Base-by-base conservation (phyloP, 495 filamentous ascomycete genomes). In the Penicillium tannophilum region DNA sequence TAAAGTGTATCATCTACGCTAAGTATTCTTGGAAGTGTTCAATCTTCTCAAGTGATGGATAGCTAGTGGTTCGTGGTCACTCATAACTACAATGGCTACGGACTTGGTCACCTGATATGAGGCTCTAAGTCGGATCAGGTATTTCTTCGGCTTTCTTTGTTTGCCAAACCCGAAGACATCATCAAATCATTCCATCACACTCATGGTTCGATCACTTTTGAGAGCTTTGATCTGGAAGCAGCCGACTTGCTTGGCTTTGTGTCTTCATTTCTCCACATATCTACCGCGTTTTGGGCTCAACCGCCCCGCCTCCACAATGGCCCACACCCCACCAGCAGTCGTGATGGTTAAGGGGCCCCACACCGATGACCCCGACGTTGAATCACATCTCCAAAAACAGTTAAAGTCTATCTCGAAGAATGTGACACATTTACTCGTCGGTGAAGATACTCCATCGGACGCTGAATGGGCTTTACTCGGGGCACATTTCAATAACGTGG, bases 401-500 rank as follows among this genome's bases (percentile, higher is more conserved):
- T 54, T 72, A 11, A 16, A 61, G 26, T 44, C 33, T 2, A 62
- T 72, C 23, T 63, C 69, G 3, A 46, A 28, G 19, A 56, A 62
- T 33, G 53, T 49, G 1, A 35, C 42, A 0, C 45, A 47, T 12
- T 61, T 73, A 1, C 28, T 26, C 2, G 60, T 73, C 9, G 54
- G 60, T 7, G 48, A 63, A 17, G 59, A 67, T 28, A 63, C 62
- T 0, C 70, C 67, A 0, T 68, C 67, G 1, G 35, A 63, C 39
- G 35, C 35, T 2, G 70, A 72, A 48, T 70, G 70, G 65, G 44
- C 30, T 1, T 48, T 72, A 9, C 65, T 70, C 23, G 43, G 65
- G 11, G 31, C 57, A 20, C 65, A 70, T 56, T 70, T 72, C 42
- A 30, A 52, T 23, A 36, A 24, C 11, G 53, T 67, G 12, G 45